Percentiles rank a stretch among this genome's conserved stretches.
Conservation (phyloP, 2,329 filamentous ascomycete genomes). For the Apiospora koreana region DNA sequence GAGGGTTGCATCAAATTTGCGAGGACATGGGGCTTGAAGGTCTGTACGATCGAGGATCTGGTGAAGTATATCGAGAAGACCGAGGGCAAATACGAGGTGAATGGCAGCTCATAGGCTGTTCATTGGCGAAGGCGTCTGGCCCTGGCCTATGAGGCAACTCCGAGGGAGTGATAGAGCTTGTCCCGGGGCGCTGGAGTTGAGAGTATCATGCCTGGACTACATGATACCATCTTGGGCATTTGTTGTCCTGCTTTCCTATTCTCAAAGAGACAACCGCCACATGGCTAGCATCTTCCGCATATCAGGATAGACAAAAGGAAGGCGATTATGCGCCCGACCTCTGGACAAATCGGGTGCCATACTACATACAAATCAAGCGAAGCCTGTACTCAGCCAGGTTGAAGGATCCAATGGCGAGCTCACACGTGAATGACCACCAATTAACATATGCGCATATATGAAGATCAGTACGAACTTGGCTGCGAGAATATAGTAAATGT, state of each 20-base stretch:
- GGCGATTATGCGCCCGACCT: neutral
- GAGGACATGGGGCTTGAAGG: slow-evolving; percentile 82
- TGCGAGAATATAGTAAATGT: too few relatives aligned
- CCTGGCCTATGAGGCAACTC: neutral
- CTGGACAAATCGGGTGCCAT: neutral
- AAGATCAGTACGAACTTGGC: too few relatives aligned
- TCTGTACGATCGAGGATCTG: slow-evolving; percentile 93
- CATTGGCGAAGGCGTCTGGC: neutral
- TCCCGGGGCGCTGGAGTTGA: neutral
- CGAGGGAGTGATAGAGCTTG: too few relatives aligned
- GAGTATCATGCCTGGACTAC: neutral
- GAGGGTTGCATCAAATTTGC: slow-evolving; percentile 90
- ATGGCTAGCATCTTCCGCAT: neutral
- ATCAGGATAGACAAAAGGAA: neutral
- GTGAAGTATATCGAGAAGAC: slow-evolving; percentile 76
- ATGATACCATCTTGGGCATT: neutral
- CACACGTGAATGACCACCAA: too few relatives aligned
- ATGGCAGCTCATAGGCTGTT: slow-evolving; percentile 34
- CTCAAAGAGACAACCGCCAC: slow-evolving; percentile 2
- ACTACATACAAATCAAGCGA: neutral
- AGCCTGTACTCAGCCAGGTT: neutral
- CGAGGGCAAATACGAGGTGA: slow-evolving; percentile 60
- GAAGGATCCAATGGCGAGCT: neutral
- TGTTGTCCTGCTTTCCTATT: neutral
- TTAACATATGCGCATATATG: too few relatives aligned